These are phyloP conservation scores for Syzygium aqueum DNA, from an alignment of 345 rosid genomes.

Conservation along the genomic window DNA sequence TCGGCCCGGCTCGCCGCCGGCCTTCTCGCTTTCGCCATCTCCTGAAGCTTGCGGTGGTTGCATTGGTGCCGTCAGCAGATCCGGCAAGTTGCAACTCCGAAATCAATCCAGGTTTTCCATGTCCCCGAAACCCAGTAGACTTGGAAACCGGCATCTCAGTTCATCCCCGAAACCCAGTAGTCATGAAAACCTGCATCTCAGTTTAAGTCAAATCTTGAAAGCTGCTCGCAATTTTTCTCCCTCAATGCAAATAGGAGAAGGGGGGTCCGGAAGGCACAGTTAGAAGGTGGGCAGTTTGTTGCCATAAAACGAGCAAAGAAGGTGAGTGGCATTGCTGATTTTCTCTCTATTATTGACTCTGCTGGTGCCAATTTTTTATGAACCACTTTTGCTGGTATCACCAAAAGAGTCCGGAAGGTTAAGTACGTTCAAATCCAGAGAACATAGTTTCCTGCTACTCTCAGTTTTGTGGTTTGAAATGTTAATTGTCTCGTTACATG, in stretches of 20 bases:
- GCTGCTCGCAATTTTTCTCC: conserved; percentile 72
- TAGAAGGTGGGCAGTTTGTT: conserved; percentile 64
- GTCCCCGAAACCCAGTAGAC: conserved; percentile 28
- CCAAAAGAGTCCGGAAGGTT: not conserved
- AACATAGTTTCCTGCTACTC: not conserved
- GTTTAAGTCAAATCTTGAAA: conserved; percentile 40
- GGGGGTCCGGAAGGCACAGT: conserved; percentile 85
- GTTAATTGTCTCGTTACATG: not conserved
- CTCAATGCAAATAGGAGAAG: conserved; percentile 61
- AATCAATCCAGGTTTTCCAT: conserved; percentile 41
- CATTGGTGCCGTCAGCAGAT: too few relatives aligned
- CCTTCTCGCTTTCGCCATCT: too few relatives aligned
- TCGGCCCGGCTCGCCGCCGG: too few relatives aligned
- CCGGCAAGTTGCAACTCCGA: too few relatives aligned
- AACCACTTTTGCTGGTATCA: not conserved
- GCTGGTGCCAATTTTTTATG: not conserved
- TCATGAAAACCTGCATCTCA: conserved; percentile 57
- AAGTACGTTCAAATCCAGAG: not conserved
- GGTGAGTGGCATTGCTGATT: conserved; percentile 26
- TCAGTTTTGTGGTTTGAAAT: not conserved
- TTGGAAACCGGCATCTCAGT: too few relatives aligned
- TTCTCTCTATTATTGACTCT: not conserved
- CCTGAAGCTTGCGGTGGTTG: too few relatives aligned
- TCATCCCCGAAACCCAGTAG: conserved; percentile 25
- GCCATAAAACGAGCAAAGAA: conserved; percentile 96